These are phyloP conservation scores for Gossypium laxum DNA, from an alignment of 441 rosid genomes.

Conservation along the genomic window DNA sequence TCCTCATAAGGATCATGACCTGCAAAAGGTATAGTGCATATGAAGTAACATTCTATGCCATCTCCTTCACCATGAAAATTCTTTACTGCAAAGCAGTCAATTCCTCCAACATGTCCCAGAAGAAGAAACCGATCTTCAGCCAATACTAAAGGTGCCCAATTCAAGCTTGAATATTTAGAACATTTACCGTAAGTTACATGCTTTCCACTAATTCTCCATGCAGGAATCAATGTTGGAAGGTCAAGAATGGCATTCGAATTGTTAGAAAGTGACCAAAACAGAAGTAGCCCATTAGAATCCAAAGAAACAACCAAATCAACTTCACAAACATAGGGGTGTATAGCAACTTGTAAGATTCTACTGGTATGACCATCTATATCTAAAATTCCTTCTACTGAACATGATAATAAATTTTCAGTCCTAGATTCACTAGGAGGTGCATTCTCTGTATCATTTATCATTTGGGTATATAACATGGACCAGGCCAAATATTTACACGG, in stretches of 20 bases:
- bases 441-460: constrained; percentile 26
- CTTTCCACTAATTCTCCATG: constrained; percentile 61
- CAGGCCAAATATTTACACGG: constrained; percentile 42
- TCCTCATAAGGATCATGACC: constrained; percentile 32
- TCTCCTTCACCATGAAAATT: constrained; percentile 28
- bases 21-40: constrained; percentile 63
- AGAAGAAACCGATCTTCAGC: constrained; percentile 54
- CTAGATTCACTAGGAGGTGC: constrained; percentile 28
- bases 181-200: constrained; percentile 30
- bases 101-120: constrained; percentile 63
- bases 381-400: constrained; percentile 30
- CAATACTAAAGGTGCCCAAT: constrained; percentile 68
- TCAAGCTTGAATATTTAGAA: constrained; percentile 58
- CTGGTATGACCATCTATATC: constrained; percentile 59
- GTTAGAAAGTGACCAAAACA: constrained; percentile 56
- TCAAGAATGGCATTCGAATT: constrained; percentile 31
- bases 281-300: constrained; percentile 67
- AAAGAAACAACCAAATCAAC: constrained; percentile 58
- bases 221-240: constrained; percentile 41
- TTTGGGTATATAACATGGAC: constrained; percentile 42
- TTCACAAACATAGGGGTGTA: constrained; percentile 50
- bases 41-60: constrained; percentile 34
- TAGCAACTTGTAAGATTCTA: constrained; percentile 52
- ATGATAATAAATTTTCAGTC: constrained; percentile 24
- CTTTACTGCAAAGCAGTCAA: constrained; percentile 72